Base-by-base conservation (phyloP, 1,139 yeast species). In the Candida albicans region DNA sequence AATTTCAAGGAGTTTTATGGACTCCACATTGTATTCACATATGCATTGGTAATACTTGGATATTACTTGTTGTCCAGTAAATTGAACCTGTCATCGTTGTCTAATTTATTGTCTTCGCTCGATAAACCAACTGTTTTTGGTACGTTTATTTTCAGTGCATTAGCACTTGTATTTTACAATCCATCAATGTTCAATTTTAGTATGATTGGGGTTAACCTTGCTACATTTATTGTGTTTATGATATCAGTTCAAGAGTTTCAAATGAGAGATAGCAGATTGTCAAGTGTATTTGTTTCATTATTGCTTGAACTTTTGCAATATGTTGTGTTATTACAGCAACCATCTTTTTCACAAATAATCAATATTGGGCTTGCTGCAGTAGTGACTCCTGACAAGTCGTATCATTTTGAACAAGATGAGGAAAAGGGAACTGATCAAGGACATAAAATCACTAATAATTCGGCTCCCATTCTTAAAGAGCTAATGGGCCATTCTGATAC, bases 401-500 rank as follows among this genome's bases (percentile, higher is more conserved):
- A 11, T 24, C 44, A 39, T 29, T 42, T 37, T 26, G 35, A 30
- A n/a, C 14, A 29, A n/a, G 32, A n/a, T 4, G 29, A 27, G 8
- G 29, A 27, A n/a, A 27, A 10, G 35, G 28, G 10, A 10, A 13
- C 11, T 27, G 15, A 26, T 38, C 14, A 26, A 8, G 10, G 15
- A 18, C 39, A 40, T 26, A 35, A 26, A 25, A 22, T 8, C 34
- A 10, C 27, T 36, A 33, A 8, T 14, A 35, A 32, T 35, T 18
- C 22, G 5, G 22, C 40, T 6, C 56, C 67, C 2, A 58, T 66
- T 3, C 41, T 68, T 18, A 55, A 52, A 30, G 68, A 82, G 52
- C 58, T 85, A 39, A 68, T 82, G 41, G 58, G 65, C 36, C 84
- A 90, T 54, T 70, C 79, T 24, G 97, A 90, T 53, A 90, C 97